Percentiles rank a stretch among this genome's conserved stretches.
phyloP scores from a whole-genome alignment of 371 early-diverging fungal species.

The Batrachochytrium dendrobatidis region DNA sequence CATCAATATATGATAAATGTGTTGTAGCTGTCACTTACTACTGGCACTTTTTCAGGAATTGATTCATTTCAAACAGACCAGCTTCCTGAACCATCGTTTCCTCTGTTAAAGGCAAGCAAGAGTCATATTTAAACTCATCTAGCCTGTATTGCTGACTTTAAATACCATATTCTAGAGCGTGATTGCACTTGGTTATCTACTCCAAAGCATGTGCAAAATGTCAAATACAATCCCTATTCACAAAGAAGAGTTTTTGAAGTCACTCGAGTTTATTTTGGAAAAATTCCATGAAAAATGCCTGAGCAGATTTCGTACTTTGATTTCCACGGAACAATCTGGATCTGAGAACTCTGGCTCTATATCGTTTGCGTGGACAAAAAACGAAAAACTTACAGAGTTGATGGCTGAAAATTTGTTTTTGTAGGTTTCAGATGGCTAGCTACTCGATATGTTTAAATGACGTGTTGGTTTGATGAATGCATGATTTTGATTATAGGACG shows the following conservation, averaged over 20 bases:
- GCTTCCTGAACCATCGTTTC: conserved; percentile 22
- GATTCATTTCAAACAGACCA: conserved; percentile 41
- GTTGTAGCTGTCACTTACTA: neutral
- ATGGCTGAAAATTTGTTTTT: conserved; percentile 55
- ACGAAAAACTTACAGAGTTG: conserved; percentile 58
- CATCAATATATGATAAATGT: neutral
- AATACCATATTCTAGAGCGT: conserved; percentile 45
- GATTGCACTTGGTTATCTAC: conserved; percentile 49
- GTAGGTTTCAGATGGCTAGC: too few species aligned
- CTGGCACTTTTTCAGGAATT: conserved; percentile 17
- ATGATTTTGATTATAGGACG: neutral
- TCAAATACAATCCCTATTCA: conserved; percentile 68
- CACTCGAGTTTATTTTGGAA: conserved; percentile 62
- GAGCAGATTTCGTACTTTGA: conserved; percentile 57
- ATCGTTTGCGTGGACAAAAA: conserved; percentile 65
- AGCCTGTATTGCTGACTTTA: neutral
- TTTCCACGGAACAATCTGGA: conserved; percentile 44
- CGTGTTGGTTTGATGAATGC: neutral
- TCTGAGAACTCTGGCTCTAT: conserved; percentile 36
- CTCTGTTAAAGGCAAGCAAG: conserved; percentile 32
- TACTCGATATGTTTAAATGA: too few species aligned
- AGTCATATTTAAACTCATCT: neutral
- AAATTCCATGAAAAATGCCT: conserved; percentile 74
- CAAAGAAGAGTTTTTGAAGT: conserved; percentile 67
- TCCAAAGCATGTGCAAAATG: conserved; percentile 62